Evolutionary conservation across 1,139 yeast species (phyloP).

Genomic region (Diutina rugosa): DNA sequence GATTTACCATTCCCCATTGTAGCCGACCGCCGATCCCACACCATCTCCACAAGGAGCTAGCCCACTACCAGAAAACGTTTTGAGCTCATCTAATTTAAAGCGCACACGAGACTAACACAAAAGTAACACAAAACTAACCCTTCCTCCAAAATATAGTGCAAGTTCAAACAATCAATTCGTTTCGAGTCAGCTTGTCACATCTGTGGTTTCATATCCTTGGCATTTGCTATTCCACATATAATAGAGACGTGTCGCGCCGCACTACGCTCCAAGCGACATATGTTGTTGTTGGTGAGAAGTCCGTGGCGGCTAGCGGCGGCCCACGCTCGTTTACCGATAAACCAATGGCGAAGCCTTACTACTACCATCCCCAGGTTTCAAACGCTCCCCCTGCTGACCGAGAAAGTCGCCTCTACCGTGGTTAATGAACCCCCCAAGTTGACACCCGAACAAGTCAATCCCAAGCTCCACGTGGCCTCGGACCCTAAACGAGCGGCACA

Average conservation of each 20-base stretch:
- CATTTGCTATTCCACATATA: too few species aligned
- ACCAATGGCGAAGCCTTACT: neutral
- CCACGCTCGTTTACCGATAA: neutral
- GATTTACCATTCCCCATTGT: too few species aligned
- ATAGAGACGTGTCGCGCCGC: neutral
- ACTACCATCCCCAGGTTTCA: neutral
- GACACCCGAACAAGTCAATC: constrained; percentile 1
- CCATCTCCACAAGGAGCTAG: too few species aligned
- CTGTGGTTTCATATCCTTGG: too few species aligned
- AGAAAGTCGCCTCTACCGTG: neutral
- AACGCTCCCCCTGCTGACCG: neutral
- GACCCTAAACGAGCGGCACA: neutral
- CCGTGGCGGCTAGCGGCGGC: neutral
- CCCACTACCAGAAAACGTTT: too few species aligned
- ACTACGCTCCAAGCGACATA: neutral
- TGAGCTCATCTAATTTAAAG: too few species aligned
- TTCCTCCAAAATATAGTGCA: too few species aligned
- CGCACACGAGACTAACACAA: too few species aligned
- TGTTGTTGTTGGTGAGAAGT: neutral
- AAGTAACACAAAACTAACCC: too few species aligned
- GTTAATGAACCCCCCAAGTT: neutral
- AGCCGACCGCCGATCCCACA: too few species aligned
- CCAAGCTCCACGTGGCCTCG: neutral
- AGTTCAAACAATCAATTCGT: too few species aligned
- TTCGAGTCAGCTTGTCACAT: too few species aligned